Evolutionary conservation across 805 yeast species (phyloP).

Genomic region (Cyberlindnera subsufficiens): DNA sequence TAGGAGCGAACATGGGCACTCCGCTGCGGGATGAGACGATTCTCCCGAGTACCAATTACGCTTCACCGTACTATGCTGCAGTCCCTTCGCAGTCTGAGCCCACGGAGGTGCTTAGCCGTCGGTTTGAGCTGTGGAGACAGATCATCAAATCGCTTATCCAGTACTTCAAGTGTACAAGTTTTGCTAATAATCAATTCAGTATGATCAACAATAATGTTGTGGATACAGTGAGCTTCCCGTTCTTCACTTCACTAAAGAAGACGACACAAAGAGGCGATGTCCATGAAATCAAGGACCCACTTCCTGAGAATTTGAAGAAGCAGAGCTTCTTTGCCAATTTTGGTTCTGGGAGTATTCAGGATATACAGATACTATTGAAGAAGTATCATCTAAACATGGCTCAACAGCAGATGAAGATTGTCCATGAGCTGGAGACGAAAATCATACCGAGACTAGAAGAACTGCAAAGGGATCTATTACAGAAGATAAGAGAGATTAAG

Average conservation of each 20-base stretch:
- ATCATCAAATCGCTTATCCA: constrained; percentile 69
- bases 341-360: constrained; percentile 79
- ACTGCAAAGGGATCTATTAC: constrained; percentile 63
- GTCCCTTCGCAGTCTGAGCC: constrained; percentile 66
- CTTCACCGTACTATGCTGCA: constrained; percentile 36
- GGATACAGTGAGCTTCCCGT: constrained; percentile 57
- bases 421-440: constrained; percentile 50
- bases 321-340: constrained; percentile 56
- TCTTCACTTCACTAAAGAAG: constrained; percentile 23
- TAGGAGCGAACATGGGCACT: no score
- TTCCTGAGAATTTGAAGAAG: constrained; percentile 18
- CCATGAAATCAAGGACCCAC: constrained; percentile 29
- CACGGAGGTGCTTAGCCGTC: constrained; percentile 73
- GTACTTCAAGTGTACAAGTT: constrained; percentile 71
- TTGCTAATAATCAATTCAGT: constrained; percentile 80
- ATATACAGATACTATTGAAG: constrained; percentile 67
- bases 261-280: constrained; percentile 3
- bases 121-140: constrained; percentile 84
- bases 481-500: constrained; percentile 83
- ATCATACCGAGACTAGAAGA: constrained; percentile 66
- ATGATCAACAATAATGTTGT: constrained; percentile 75
- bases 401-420: constrained; percentile 45
- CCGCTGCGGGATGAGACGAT: constrained; percentile 9
- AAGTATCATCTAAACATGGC: constrained; percentile 62
- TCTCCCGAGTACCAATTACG: constrained; percentile 17